Evolutionary conservation across 1,284 basidiomycete species (phyloP), one percentile per base, ranked within the genome.

Genomic region (Cryptococcus sp.): DNA sequence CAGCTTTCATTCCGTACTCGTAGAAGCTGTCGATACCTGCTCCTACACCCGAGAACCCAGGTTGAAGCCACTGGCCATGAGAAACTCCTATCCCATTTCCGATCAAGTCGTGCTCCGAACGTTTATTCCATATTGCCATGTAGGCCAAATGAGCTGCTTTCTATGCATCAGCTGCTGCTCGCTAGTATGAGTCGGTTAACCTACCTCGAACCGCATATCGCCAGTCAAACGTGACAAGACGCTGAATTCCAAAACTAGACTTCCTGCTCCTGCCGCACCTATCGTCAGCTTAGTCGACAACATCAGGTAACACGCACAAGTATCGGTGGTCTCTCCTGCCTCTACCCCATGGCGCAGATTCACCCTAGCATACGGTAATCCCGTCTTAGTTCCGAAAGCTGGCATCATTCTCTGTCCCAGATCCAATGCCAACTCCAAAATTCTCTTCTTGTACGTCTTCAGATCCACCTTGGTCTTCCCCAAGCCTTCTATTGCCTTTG

Each of bases 1-100:
- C 93, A 34, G 74, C 75, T 59, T 76, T 76, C 43, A 77, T 54
- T 0, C 72, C 89, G 69, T 92, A 94, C 74, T 97, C 92, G 68
- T 87, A 92, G 70, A 92, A 94, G 9, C 88, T 91, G 70, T 96
- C 91, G 47, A 93, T 85, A 1, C 92, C 92, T 13, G 92, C 92
- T 24, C 92, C 91, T 32, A 92, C 87, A 4, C 87, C 83, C 31
- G 84, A 85, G 4, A 86, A 72, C 58, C 88, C 86, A 22, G 88
- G 88, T 44, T 78, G 76, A 21, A 80, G 60, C 70, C 72, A 74
- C 28, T 70, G 66, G 18, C 69, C 70, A 44, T 67, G 64, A 70
- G 81, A 80, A 40, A 84, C 83, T 66, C 89, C 87, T 62, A 97
- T 86, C 2, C 86, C 88, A 65, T 96, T 96, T 10, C 90, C 89